A percentile compares a stretch with the other conserved stretches of the same genome.
Evolutionary conservation across 768 basidiomycete species (phyloP).

Genomic region (Mycena latifolia): DNA sequence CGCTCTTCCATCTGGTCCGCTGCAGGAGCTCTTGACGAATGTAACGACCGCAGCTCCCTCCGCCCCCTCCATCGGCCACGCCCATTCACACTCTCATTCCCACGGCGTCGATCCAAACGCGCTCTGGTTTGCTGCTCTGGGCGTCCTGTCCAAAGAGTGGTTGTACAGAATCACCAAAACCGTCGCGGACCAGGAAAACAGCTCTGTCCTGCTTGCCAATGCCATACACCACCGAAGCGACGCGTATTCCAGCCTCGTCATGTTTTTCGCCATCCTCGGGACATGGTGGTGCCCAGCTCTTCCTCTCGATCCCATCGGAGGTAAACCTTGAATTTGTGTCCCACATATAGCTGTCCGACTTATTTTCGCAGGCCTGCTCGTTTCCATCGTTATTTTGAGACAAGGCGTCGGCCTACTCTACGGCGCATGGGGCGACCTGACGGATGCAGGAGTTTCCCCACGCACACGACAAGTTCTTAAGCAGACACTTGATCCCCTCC

Average conservation of each 20-base stretch:
- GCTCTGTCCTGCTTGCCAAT: conserved; percentile 94
- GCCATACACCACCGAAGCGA: conserved; percentile 98
- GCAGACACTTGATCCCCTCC: conserved; percentile 67
- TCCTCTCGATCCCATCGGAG: conserved; percentile 95
- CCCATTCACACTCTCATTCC: conserved; percentile 63
- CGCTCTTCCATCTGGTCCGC: conserved; percentile 71
- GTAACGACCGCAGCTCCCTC: conserved; percentile 67
- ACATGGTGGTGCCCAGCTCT: conserved; percentile 88
- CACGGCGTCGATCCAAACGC: conserved; percentile 86
- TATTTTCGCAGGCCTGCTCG: conserved; percentile 71
- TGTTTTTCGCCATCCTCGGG: conserved; percentile 92
- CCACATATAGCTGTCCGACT: not conserved
- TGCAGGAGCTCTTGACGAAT: conserved; percentile 73
- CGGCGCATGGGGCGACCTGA: conserved; percentile 84
- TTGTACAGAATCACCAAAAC: conserved; percentile 89
- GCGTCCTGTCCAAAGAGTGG: conserved; percentile 92
- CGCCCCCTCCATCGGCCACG: conserved; percentile 67
- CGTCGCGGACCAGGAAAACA: conserved; percentile 92
- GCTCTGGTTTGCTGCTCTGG: conserved; percentile 92
- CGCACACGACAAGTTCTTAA: conserved; percentile 66
- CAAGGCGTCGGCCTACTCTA: conserved; percentile 79
- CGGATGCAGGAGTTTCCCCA: conserved; percentile 82
- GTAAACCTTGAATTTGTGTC: conserved; percentile 52
- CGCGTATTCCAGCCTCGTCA: conserved; percentile 92
- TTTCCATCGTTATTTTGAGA: conserved; percentile 89